These are phyloP conservation scores for Malbranchea zuffiana DNA, from an alignment of 2,329 filamentous ascomycete genomes.

Conservation along the genomic window DNA sequence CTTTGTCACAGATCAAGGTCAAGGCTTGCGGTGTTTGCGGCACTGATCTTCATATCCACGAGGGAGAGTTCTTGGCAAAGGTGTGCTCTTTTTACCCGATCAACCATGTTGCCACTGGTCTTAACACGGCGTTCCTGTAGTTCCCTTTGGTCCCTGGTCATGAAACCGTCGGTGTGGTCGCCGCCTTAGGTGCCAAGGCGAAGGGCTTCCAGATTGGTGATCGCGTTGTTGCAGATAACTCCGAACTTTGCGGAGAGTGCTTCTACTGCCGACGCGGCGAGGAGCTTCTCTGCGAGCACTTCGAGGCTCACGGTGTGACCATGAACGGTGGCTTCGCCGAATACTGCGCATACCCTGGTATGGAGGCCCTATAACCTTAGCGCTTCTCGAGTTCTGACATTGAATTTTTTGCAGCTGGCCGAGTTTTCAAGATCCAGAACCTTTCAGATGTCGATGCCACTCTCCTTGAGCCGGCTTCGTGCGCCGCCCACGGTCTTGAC, in stretches of 20 bases:
- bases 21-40: conserved; percentile 56
- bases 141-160: conserved; percentile 57
- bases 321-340: conserved; percentile 63
- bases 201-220: conserved; percentile 52
- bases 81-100: conserved; percentile 22
- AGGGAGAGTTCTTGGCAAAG: conserved; percentile 55
- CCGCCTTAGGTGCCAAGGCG: conserved; percentile 48
- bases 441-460: conserved; percentile 56
- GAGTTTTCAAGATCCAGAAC: conserved; percentile 56
- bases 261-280: conserved; percentile 63
- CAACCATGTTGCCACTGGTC: neutral
- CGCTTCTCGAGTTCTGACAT: conserved; percentile 10
- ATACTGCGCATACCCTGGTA: conserved; percentile 47
- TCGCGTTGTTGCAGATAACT: conserved; percentile 47
- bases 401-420: conserved; percentile 29
- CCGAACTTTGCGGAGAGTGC: conserved; percentile 57
- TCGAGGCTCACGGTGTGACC: conserved; percentile 49
- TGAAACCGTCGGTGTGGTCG: conserved; percentile 56
- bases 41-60: conserved; percentile 45
- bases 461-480: conserved; percentile 57
- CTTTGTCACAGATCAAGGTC: conserved; percentile 46
- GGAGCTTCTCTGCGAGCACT: conserved; percentile 57
- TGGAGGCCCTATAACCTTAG: neutral
- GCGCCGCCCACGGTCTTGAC: conserved; percentile 56
- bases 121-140: conserved; percentile 22